Evolutionary conservation across 306 rosid genomes (phyloP), one percentile per base, ranked within the genome.

Genomic region (Vicia faba): DNA sequence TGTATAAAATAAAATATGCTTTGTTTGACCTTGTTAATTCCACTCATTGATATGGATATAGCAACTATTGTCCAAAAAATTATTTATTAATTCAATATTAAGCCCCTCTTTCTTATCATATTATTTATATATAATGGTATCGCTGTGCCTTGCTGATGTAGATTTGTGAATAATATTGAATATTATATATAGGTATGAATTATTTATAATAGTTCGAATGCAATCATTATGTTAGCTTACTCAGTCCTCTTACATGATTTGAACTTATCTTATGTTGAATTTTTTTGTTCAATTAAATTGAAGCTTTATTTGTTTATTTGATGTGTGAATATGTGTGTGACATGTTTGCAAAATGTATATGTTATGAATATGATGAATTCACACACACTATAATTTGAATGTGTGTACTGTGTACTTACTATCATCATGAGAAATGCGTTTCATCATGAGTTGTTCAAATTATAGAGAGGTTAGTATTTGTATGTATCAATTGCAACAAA

Each of bases 401-500:
- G 3, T 64, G 81, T 68, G 81, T 59, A 56, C 18, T 55, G 2
- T 55, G 58, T 55, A 55, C 61, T 20, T 51, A 51, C 29, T 66
- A 20, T 60, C 9, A 61, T 65, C 31, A 64, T 70, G 59, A 62
- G 43, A 51, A 69, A 80, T 68, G 56, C 53, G 55, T 10, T 70
- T 61, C 70, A 66, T 33, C 2, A 51, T 25, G 70, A 68, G 33
- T 51, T 67, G 67, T 68, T 67, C 44, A 51, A 51, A 70, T 6
- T 14, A 67, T 9, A 64, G 62, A 61, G 67, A 43, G 8, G 55
- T 50, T 55, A 56, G 44, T 26, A 18, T 64, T 85, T 86, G 85
- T 79, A 79, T 75, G 78, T 45, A 80, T 86, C 88, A 78, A 77
- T 75, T 65, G 71, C 74, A 78, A 88, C 88, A 85, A 88, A 81